Evolutionary conservation across 192 early-diverging fungal genomes (phyloP).

Genomic region (Coemansia nantahalensis): DNA sequence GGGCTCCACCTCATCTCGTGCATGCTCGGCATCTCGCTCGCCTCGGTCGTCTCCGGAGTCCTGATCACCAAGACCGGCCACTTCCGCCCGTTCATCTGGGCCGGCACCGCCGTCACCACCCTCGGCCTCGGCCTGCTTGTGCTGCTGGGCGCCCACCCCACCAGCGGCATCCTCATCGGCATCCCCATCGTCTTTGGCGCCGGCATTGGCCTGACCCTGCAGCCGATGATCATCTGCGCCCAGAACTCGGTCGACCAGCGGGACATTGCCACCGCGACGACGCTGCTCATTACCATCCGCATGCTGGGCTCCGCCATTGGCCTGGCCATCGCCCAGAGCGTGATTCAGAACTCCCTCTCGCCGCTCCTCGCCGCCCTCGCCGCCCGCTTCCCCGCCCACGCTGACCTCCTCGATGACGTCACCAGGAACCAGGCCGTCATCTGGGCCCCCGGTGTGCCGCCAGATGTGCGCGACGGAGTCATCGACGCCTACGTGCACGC

Average conservation of each 20-base stretch:
- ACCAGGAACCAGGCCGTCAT: conserved; percentile 35
- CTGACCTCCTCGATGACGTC: conserved; percentile 31
- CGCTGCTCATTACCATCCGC: conserved; percentile 39
- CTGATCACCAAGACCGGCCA: conserved; percentile 34
- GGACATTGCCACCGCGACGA: conserved; percentile 39
- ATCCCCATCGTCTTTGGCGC: conserved; percentile 44
- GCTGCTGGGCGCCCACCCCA: conserved; percentile 22
- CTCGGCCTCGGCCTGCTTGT: conserved; percentile 35
- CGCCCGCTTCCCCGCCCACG: conserved; percentile 44
- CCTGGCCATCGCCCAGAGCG: conserved; percentile 29
- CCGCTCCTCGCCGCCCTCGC: conserved; percentile 12
- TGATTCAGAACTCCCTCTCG: conserved; percentile 36
- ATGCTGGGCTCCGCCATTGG: conserved; percentile 45
- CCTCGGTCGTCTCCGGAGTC: conserved; percentile 25
- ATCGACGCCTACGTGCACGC: conserved; percentile 58
- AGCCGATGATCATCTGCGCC: conserved; percentile 38
- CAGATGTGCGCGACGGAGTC: conserved; percentile 31
- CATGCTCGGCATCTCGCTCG: conserved; percentile 35
- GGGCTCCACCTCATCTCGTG: conserved; percentile 43
- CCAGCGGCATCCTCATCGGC: conserved; percentile 35
- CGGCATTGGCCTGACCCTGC: conserved; percentile 48
- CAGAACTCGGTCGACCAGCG: conserved; percentile 32
- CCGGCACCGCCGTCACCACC: conserved; percentile 20
- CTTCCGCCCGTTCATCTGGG: conserved; percentile 27
- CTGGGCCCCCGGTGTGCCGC: conserved; percentile 20